Evolutionary conservation across 495 filamentous ascomycete species (phyloP), one percentile per base, ranked within the genome.

Genomic region (Immersiella caudata): DNA sequence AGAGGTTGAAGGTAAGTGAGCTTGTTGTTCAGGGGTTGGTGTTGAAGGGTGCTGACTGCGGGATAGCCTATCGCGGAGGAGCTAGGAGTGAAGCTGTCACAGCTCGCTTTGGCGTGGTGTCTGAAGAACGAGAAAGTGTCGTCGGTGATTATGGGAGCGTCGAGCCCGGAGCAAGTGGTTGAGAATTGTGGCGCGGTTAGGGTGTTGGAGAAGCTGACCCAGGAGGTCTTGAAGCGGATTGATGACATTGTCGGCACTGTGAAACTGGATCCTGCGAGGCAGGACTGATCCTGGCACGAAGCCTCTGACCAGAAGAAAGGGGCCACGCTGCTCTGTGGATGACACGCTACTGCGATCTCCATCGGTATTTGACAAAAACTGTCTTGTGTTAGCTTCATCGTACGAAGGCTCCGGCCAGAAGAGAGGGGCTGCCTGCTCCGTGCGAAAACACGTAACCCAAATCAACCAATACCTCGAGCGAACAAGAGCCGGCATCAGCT

Each of bases 111-210:
- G 54, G 90, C 90, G 1, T 93, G 90, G 90, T 82, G 85, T 66
- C 71, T 92, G 62, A 91, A 90, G 82, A 93, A 93, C 69, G 81
- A 83, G 25, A 86, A 91, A 65, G 84, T 93, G 51, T 86, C 83
- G 16, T 85, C 82, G 0, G 88, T 88, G 56, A 93, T 93, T 71
- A 89, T 87, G 6, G 91, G 91, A 20, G 91, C 90, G 1, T 88
- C 85, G 21, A 81, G 80, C 66, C 82, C 85, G 9, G 88, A 91
- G 79, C 90, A 93, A 77, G 83, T 93, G 50, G 78, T 80, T 14
- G 86, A 91, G 67, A 90, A 88, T 55, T 77, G 91, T 29, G 81
- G 83, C 70, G 85, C 86, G 62, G 67, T 93, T 66, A 82, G 84
- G 51, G 66, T 91, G 11, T 61, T 87, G 27, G 80, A 86, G 3